Base-by-base conservation (phyloP, 2,329 filamentous ascomycete species). In the Huntiella omanensis region DNA sequence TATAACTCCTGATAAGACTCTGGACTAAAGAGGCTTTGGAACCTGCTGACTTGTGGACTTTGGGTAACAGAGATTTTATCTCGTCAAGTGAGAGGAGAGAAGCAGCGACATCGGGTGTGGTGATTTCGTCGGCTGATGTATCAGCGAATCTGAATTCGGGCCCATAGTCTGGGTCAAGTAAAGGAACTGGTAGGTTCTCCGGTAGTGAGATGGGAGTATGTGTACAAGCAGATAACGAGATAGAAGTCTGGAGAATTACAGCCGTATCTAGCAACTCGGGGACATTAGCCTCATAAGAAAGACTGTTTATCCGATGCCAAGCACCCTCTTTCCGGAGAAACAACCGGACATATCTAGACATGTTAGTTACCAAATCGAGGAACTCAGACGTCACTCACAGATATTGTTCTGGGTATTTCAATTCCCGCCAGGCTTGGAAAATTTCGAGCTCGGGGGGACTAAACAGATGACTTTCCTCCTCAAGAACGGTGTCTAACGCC, bases 311-410 rank as follows among this genome's bases (percentile, higher is more conserved):
- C 7, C 91, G 78, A 64, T 95, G 86, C 91, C 91, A 98, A 1
- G 78, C 77, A 16, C 83, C 82, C 1, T 84, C 85, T 60, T 98
- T 98, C 40, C 91, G 77, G 3, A 98, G 67, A 57, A 98, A 98
- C 1, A 98, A 65, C 16, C 91, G 77, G 11, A 96, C 87, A 62
- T 95, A 93, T 57, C 83, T 88, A 50, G 40, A 12, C 13, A 37
- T 28, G 13, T 12, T 28, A n/a, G 33, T 45, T 37, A 50, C 36
- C 5, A 5, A 10, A 7, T 13, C 19, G 6, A 10, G 8, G 5
- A 28, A 19, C 12, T 22, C 13, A 4, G 16, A 40, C 5, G 2
- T 44, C 11, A 59, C 80, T 56, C 68, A 95, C 75, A 98, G 62
- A 60, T 93, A 96, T 56, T 96, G 87, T 13, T 84, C 72, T 57